Evolutionary conservation across 768 basidiomycete genomes (phyloP), one percentile per base, ranked within the genome.

Genomic region (Leccinum broughii): DNA sequence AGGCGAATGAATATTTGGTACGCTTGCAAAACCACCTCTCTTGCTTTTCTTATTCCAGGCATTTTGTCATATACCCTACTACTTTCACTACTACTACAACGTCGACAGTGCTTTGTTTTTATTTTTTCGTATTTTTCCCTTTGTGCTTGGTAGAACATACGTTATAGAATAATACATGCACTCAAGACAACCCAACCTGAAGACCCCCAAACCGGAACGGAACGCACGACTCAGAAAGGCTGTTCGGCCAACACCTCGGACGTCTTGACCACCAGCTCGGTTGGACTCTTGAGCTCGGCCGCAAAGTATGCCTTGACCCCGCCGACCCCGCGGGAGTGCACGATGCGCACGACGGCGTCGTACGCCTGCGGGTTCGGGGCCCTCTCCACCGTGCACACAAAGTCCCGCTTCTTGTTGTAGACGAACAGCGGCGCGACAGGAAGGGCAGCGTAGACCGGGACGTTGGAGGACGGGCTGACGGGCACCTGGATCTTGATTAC

Each of bases 401-500:
- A 80, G 57, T 85, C 78, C 9, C 81, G 74, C 64, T 81, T 85
- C 70, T 81, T 81, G 52, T 77, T 81, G 63, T 85, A 87, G 28
- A 86, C 75, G 35, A 79, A 64, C 22, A 83, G 60, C 57, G 72
- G 61, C 3, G 67, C 77, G 7, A 61, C 20, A 22, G 44, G 20
- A 46, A 44, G 41, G 26, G 17, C 58, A 24, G 62, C 24, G 7
- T 28, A 22, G 51, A 51, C 7, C 15, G 64, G 61, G 24, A 1
- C 61, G 44, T 59, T 59, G 22, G 37, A 11, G 7, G 1, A 14
- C 2, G 58, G 54, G 41, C 57, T 60, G 51, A 72, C 71, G 0
- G 83, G 80, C 0, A 83, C 72, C 63, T 87, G 85, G 0, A 85
- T 74, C 69, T 87, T 87, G 73, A 87, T 75, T 54, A 84, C 69